These are phyloP conservation scores for Tulasnella sp. DNA, from an alignment of 768 basidiomycete species.

Conservation along the genomic window DNA sequence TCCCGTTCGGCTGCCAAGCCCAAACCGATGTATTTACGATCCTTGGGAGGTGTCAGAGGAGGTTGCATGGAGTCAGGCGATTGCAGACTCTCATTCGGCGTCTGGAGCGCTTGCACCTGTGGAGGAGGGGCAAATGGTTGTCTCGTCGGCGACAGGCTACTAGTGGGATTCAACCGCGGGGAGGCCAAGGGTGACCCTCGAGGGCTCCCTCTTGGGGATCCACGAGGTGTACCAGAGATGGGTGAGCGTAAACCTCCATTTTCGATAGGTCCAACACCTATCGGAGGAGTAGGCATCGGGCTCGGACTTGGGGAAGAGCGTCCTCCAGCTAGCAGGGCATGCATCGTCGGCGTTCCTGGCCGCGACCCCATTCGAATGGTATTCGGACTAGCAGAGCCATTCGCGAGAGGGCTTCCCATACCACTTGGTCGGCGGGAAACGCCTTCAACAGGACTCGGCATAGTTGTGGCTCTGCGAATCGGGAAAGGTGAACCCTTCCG, in stretches of 20 bases:
- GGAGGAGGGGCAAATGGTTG: neutral
- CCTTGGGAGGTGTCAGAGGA: neutral
- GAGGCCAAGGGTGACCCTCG: neutral
- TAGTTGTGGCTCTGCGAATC: neutral
- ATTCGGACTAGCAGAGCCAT: neutral
- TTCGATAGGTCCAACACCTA: neutral
- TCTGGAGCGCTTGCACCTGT: neutral
- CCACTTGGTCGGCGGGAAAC: neutral
- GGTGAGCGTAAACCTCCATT: neutral
- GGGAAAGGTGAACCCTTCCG: slow-evolving; percentile 13
- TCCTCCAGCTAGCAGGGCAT: slow-evolving; percentile 1
- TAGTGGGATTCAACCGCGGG: neutral
- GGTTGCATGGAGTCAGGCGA: neutral
- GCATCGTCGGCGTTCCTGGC: slow-evolving; percentile 4
- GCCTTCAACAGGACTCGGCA: neutral
- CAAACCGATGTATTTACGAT: neutral
- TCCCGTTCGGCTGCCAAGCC: neutral
- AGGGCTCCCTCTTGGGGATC: neutral
- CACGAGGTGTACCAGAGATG: neutral
- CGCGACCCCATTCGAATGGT: neutral
- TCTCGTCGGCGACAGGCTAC: neutral
- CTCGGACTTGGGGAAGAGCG: neutral
- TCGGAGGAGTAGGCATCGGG: neutral
- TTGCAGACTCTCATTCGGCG: neutral
- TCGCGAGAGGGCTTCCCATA: neutral